Evolutionary conservation across 192 early-diverging fungal species (phyloP).

Genomic region (Diversispora eburnea): DNA sequence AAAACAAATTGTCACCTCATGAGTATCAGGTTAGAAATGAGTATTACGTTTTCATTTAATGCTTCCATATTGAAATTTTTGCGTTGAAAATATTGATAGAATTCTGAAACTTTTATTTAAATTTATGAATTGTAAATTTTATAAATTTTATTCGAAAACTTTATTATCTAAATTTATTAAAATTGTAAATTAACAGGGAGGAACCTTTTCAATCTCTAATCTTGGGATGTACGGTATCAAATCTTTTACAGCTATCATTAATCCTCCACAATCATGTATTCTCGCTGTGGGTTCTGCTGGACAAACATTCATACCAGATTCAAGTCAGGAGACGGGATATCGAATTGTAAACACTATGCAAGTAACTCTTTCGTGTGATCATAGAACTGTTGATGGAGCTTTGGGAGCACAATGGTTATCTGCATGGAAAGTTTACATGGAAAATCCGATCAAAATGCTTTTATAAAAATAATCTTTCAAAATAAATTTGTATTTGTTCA

Average conservation of each 20-base stretch:
- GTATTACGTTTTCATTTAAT: too few species aligned
- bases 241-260: conserved; percentile 97
- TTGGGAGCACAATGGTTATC: conserved; percentile 88
- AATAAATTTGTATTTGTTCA: too few species aligned
- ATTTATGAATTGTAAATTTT: background rate
- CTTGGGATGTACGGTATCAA: conserved; percentile 95
- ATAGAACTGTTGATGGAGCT: conserved; percentile 95
- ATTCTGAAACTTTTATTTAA: too few species aligned
- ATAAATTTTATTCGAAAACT: background rate
- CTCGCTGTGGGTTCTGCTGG: conserved; percentile 83
- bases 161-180: background rate
- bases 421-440: conserved; percentile 83
- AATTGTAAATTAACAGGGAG: conserved; percentile 50
- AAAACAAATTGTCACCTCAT: conserved; percentile 84
- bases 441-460: conserved; percentile 92
- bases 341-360: conserved; percentile 72
- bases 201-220: conserved; percentile 97
- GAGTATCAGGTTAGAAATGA: conserved; percentile 76
- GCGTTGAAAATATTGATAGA: too few species aligned
- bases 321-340: conserved; percentile 60
- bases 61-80: too few species aligned
- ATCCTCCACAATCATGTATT: conserved; percentile 91
- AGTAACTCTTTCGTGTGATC: conserved; percentile 87
- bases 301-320: conserved; percentile 70
- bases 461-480: conserved; percentile 55